Conservation (phyloP, 768 basidiomycete species). For the Heimioporus sp. region DNA sequence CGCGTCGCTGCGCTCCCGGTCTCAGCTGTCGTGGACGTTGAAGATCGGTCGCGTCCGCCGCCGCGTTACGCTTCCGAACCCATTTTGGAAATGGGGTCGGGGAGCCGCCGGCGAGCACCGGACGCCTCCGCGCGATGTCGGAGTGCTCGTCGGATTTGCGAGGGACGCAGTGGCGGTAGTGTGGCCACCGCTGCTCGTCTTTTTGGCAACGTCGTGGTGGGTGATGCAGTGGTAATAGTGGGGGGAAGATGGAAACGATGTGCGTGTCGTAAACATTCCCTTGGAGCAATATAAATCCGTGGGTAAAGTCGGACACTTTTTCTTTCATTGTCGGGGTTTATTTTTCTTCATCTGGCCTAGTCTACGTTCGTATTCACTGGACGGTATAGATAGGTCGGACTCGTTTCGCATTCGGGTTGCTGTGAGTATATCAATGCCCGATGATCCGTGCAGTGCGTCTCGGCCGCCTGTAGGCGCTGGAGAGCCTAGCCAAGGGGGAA, state of each 20-base stretch:
- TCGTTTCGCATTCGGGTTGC: too few relatives aligned
- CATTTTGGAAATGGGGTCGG: conserved; percentile 6
- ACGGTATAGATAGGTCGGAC: too few relatives aligned
- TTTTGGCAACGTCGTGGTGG: conserved; percentile 35
- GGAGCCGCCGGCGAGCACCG: conserved; percentile 3
- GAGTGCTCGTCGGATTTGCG: conserved; percentile 28
- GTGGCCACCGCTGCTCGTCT: conserved; percentile 35
- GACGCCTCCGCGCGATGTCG: conserved; percentile 16
- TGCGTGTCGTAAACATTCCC: neutral
- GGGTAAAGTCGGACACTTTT: too few relatives aligned
- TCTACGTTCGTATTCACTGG: too few relatives aligned
- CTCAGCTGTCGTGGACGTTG: conserved; percentile 23
- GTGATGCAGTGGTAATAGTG: conserved; percentile 22
- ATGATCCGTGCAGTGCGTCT: too few relatives aligned
- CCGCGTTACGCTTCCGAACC: conserved; percentile 22
- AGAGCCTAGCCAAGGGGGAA: too few relatives aligned
- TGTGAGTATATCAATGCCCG: too few relatives aligned
- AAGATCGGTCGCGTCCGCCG: conserved; percentile 21
- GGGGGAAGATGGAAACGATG: neutral
- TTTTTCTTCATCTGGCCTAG: too few relatives aligned
- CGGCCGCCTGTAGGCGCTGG: too few relatives aligned
- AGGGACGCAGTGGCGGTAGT: conserved; percentile 34
- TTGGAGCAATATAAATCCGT: too few relatives aligned
- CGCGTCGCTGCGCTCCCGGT: conserved; percentile 10
- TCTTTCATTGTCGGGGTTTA: too few relatives aligned